Percentiles rank a stretch among this genome's conserved stretches.
Evolutionary conservation across 768 basidiomycete genomes (phyloP).

Genomic region (Trametes cingulata): DNA sequence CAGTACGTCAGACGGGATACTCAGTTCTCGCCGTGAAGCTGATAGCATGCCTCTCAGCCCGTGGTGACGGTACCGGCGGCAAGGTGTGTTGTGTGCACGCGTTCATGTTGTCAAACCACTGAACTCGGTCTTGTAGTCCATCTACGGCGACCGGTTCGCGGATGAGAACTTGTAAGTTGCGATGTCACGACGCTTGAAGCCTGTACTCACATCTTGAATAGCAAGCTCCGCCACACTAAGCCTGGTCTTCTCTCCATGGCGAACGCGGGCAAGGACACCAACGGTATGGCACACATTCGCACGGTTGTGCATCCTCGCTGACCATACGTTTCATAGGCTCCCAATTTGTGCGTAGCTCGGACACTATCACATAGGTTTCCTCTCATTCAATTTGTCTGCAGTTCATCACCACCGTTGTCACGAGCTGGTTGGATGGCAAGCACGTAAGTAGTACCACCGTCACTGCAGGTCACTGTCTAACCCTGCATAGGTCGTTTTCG

Average conservation of each 20-base stretch:
- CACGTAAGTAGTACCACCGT: constrained; percentile 52
- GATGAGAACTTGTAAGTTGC: constrained; percentile 91
- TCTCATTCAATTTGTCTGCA: constrained; percentile 33
- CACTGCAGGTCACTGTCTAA: neutral
- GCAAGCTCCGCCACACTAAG: constrained; percentile 93
- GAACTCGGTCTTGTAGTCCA: constrained; percentile 53
- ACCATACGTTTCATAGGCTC: constrained; percentile 52
- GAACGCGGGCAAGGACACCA: constrained; percentile 90
- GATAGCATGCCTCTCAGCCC: constrained; percentile 47
- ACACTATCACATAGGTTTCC: neutral
- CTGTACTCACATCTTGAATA: constrained; percentile 31
- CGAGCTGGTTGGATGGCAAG: constrained; percentile 88
- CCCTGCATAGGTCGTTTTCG: constrained; percentile 78
- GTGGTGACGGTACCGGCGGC: constrained; percentile 88
- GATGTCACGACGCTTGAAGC: neutral
- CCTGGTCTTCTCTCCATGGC: constrained; percentile 93
- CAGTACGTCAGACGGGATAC: constrained; percentile 52
- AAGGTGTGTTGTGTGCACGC: constrained; percentile 50
- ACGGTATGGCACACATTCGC: constrained; percentile 50
- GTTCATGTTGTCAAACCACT: neutral
- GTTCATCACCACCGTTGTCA: constrained; percentile 91
- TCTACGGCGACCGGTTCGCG: constrained; percentile 87
- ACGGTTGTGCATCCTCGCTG: neutral
- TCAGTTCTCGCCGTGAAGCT: constrained; percentile 17
- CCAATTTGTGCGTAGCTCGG: constrained; percentile 68